These are phyloP conservation scores for Desmodesmus armatus DNA, from an alignment of 139 green algal genomes.

Conservation along the genomic window DNA sequence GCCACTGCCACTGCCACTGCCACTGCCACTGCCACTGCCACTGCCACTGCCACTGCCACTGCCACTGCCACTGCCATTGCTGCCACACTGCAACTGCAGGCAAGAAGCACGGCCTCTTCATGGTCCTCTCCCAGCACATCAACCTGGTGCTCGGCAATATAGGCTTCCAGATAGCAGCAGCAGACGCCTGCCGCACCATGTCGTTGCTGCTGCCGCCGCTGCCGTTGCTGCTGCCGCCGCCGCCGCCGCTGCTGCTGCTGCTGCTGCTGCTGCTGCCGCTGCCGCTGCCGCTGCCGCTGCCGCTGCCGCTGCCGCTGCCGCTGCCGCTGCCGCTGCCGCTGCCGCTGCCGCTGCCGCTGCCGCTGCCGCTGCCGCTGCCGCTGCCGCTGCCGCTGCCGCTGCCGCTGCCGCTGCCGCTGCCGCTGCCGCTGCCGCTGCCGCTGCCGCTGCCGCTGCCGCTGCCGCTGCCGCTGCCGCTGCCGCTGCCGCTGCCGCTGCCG, in stretches of 20 bases:
- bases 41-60: neutral
- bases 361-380: neutral
- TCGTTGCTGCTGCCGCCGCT: neutral
- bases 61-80: neutral
- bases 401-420: neutral
- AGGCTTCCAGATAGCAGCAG: neutral
- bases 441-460: neutral
- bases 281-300: neutral
- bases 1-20: neutral
- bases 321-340: neutral
- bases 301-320: neutral
- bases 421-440: neutral
- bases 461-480: neutral
- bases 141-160: neutral
- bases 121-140: neutral
- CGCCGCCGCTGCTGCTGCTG: too few species aligned
- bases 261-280: conserved; percentile 3
- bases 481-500: neutral
- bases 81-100: neutral
- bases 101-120: neutral
- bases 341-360: neutral
- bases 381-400: neutral
- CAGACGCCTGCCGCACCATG: neutral
- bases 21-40: neutral
- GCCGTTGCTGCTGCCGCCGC: neutral